These are phyloP conservation scores for Penicillium daleae DNA, from an alignment of 495 filamentous ascomycete species.

Conservation along the genomic window DNA sequence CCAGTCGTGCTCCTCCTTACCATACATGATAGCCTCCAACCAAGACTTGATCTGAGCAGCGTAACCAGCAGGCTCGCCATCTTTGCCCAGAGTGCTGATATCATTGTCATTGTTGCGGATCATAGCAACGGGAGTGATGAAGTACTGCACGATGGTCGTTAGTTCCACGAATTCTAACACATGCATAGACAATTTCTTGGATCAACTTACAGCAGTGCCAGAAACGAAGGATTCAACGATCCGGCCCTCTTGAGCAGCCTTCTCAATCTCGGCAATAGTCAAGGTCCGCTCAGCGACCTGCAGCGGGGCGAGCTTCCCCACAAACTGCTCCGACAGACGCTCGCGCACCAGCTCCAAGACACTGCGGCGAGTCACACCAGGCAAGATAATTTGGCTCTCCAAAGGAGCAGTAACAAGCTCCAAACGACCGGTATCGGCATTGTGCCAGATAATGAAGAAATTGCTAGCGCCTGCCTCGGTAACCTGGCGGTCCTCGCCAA, in stretches of 20 bases:
- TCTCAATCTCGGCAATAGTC: conserved; percentile 75
- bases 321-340: conserved; percentile 48
- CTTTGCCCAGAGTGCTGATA: conserved; percentile 64
- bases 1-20: conserved; percentile 80
- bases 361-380: conserved; percentile 80
- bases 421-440: conserved; percentile 60
- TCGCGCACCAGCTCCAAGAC: conserved; percentile 73
- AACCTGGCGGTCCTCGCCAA: conserved; percentile 71
- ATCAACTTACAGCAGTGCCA: conserved; percentile 75
- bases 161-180: background rate
- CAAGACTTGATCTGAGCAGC: conserved; percentile 73
- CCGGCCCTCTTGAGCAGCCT: conserved; percentile 73
- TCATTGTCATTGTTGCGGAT: conserved; percentile 76
- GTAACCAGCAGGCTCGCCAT: conserved; percentile 65
- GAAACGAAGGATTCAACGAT: conserved; percentile 84
- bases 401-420: conserved; percentile 84
- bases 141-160: conserved; percentile 56
- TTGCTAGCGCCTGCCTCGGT: conserved; percentile 93
- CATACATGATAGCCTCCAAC: conserved; percentile 86
- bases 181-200: background rate
- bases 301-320: conserved; percentile 54
- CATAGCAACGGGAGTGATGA: conserved; percentile 72
- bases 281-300: conserved; percentile 81
- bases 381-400: conserved; percentile 79
- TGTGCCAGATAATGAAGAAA: conserved; percentile 86